These are phyloP conservation scores for Albatrellus ellisii DNA, from an alignment of 768 basidiomycete genomes.

Conservation along the genomic window DNA sequence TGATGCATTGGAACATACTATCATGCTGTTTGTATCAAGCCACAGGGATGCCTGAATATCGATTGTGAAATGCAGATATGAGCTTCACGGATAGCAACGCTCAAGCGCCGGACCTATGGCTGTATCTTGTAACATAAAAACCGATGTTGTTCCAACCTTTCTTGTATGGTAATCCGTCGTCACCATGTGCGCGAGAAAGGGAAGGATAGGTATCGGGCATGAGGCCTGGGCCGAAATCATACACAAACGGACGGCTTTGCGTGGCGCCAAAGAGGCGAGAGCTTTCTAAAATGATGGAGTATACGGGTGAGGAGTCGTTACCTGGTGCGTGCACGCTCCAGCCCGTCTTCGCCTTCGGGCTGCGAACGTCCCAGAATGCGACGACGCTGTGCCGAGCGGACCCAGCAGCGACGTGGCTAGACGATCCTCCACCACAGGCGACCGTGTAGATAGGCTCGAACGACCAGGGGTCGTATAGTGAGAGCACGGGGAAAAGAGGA, in stretches of 20 bases:
- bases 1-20: constrained; percentile 1
- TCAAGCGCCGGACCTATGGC: constrained; percentile 15
- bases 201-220: constrained; percentile 39
- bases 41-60: neutral
- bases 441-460: constrained; percentile 66
- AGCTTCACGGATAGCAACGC: neutral
- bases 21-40: constrained; percentile 1
- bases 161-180: constrained; percentile 23
- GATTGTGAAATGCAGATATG: neutral
- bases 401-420: constrained; percentile 59
- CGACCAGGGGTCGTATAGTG: constrained; percentile 53
- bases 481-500: constrained; percentile 41
- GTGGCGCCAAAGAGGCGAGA: constrained; percentile 71
- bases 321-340: constrained; percentile 77
- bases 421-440: constrained; percentile 58
- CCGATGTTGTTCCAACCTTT: constrained; percentile 26
- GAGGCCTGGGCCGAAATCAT: constrained; percentile 65
- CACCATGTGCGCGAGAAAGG: constrained; percentile 12
- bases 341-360: constrained; percentile 31
- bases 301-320: constrained; percentile 70
- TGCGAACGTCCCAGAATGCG: constrained; percentile 72
- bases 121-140: constrained; percentile 38
- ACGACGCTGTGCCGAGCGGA: constrained; percentile 67
- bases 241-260: constrained; percentile 63
- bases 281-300: constrained; percentile 60